Percentiles rank a stretch among this genome's conserved stretches.
Conservation (phyloP, 1,139 yeast genomes). For the Suhomyces chickasaworum region DNA sequence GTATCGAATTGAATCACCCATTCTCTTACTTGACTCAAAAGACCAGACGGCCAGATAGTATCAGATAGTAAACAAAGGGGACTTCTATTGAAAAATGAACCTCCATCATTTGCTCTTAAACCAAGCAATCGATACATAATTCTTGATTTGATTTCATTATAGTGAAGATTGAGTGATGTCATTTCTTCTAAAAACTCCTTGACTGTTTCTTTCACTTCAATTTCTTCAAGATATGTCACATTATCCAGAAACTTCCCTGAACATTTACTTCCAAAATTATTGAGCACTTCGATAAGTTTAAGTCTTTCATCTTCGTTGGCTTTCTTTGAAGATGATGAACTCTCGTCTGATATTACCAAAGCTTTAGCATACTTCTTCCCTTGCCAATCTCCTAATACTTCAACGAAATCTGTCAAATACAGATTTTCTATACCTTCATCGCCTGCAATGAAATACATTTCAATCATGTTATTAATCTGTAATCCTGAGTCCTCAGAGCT, state of each 20-base stretch:
- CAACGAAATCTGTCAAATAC: slow-evolving; percentile 30
- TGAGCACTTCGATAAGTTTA: slow-evolving; percentile 41
- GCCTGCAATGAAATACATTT: slow-evolving; percentile 20
- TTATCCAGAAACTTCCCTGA: slow-evolving; percentile 16
- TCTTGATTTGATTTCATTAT: slow-evolving; percentile 47
- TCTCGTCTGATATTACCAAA: slow-evolving; percentile 19
- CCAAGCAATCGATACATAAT: slow-evolving; percentile 44
- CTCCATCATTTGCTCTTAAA: slow-evolving; percentile 5
- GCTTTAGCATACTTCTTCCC: slow-evolving; percentile 18
- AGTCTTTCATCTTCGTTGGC: slow-evolving; percentile 35
- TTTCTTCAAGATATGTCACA: slow-evolving; percentile 15
- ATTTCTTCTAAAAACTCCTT: slow-evolving; percentile 31
- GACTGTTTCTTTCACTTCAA: slow-evolving; percentile 24
- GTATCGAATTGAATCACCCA: slow-evolving; percentile 41
- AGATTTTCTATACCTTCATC: not conserved
- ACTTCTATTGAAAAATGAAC: not conserved
- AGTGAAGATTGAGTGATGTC: slow-evolving; percentile 38
- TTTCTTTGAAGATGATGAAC: slow-evolving; percentile 14
- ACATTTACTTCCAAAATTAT: slow-evolving; percentile 34
- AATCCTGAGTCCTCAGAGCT: slow-evolving; percentile 1
- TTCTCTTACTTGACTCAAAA: slow-evolving; percentile 28
- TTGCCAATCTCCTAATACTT: slow-evolving; percentile 30
- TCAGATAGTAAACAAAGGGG: slow-evolving; percentile 25
- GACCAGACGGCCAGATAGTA: slow-evolving; percentile 29
- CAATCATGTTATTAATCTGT: slow-evolving; percentile 23